A percentile compares a stretch with the other conserved stretches of the same genome.
phyloP scores from a whole-genome alignment of 2,329 filamentous ascomycete genomes.

The Metarhizium sp. region DNA sequence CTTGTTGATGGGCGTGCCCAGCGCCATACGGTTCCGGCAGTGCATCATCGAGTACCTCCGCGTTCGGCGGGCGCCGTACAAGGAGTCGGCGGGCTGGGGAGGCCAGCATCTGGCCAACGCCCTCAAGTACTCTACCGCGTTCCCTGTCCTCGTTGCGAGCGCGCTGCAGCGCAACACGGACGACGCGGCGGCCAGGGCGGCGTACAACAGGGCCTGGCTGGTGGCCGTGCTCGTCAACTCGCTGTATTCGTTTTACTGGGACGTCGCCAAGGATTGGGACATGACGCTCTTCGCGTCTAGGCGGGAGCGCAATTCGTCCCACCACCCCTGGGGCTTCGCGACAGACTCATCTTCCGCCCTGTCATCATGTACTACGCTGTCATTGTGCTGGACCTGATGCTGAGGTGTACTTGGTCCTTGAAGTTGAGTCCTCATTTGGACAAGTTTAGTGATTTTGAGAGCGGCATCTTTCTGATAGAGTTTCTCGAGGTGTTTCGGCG shows the following conservation, averaged over 20 bases:
- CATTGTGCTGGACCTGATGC: slow-evolving; percentile 65
- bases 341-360: slow-evolving; percentile 62
- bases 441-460: slow-evolving; percentile 78
- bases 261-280: slow-evolving; percentile 94
- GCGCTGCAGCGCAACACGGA: slow-evolving; percentile 59
- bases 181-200: slow-evolving; percentile 27
- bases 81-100: slow-evolving; percentile 58
- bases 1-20: slow-evolving; percentile 74
- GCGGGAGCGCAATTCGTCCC: slow-evolving; percentile 46
- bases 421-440: slow-evolving; percentile 78
- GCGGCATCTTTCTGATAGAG: slow-evolving; percentile 80
- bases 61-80: slow-evolving; percentile 49
- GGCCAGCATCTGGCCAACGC: slow-evolving; percentile 90
- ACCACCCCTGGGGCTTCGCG: slow-evolving; percentile 67
- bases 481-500: slow-evolving; percentile 76
- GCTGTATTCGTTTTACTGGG: slow-evolving; percentile 97
- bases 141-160: slow-evolving; percentile 79
- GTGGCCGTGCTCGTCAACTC: slow-evolving; percentile 72
- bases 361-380: slow-evolving; percentile 73
- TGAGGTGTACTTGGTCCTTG: slow-evolving; percentile 85
- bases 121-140: slow-evolving; percentile 86
- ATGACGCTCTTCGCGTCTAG: slow-evolving; percentile 64
- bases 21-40: slow-evolving; percentile 78
- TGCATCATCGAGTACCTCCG: slow-evolving; percentile 82
- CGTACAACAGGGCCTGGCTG: slow-evolving; percentile 54